Base-by-base conservation (phyloP, 164 flowering plant species). In the Buxus sempervirens region DNA sequence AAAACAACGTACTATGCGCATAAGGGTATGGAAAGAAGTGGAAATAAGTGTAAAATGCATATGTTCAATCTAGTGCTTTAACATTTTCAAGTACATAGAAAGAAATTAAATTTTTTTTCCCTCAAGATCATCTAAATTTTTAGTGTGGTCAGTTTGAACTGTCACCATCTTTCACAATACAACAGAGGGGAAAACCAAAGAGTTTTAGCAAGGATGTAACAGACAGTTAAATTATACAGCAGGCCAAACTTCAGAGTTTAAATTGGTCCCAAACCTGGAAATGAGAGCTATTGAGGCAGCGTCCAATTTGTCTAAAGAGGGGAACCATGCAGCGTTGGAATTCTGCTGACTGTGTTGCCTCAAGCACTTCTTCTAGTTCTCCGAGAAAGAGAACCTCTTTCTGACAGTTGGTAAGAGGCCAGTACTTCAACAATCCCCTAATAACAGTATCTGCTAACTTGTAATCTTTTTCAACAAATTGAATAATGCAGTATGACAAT, bases 301-400 rank as follows among this genome's bases (percentile, higher is more conserved):
- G 76, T 7, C 71, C 80, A 54, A 81, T 74, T 64, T 74, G 82
- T 74, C 80, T 76, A 60, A 78, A 81, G 24, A 81, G 80, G n/a
- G 84, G 84, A 65, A 79, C 78, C 76, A 76, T 76, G 61, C 80
- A 78, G 20, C 76, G 75, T 53, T 81, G 84, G 57, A 81, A 81
- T 54, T 81, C 84, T 22, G 78, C 68, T 65, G 77, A 54, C 57
- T 81, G 82, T 32, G 82, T 81, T 21, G 66, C 73, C 64, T 81
- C 84, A 57, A 81, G 63, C 61, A 81, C 82, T 66, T 81, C 84
- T 66, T 81, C 84, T 63, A 81, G 65, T 66, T 81, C 84, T 26
- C 82, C 82, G 15, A 81, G 71, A 76, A 81, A 81, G 48, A 81
- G 80, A 63, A 81, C 78, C 75, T 81, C 84, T 66, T 81, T 81